Evolutionary conservation across 805 yeast species (phyloP), one percentile per base, ranked within the genome.

Genomic region (Myxozyma neotropica): DNA sequence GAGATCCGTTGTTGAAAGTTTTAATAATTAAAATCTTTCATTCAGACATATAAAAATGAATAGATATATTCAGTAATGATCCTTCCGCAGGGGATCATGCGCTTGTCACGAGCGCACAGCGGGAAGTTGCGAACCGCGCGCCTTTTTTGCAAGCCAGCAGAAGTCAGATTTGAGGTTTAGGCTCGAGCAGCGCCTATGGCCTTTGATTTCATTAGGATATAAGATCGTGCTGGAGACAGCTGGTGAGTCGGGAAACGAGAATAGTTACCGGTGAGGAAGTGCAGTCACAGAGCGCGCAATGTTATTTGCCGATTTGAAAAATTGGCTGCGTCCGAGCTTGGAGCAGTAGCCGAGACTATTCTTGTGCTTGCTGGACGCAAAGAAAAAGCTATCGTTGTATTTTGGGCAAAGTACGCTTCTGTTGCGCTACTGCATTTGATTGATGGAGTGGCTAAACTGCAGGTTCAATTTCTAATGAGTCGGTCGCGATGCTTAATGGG

Each of bases 1-100:
- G 77, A 73, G 77, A 73, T 74, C 75, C 75, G 75, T 72, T 73
- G 75, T 70, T 73, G 74, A 73, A 71, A 73, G 75, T 72, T 73
- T 73, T 73, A 64, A 72, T 66, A 65, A 68, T 71, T 71, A 43
- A 61, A 29, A 12, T 38, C 6, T 31, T 51, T 35, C 44, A 49
- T 50, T 58, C 54, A 55, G 56, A 53, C 51, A n/a, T 35, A 35
- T n/a, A n/a, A n/a, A n/a, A n/a, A n/a, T n/a, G n/a, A n/a, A n/a
- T n/a, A n/a, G n/a, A n/a, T n/a, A n/a, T n/a, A n/a, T n/a, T n/a
- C n/a, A n/a, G n/a, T n/a, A n/a, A n/a, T n/a, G n/a, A n/a, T n/a
- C n/a, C n/a, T n/a, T n/a, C n/a, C n/a, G n/a, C n/a, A n/a, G n/a
- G n/a, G n/a, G n/a, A n/a, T n/a, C n/a, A n/a, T n/a, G n/a, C n/a